Evolutionary conservation across 176 grass and related monocot species (phyloP).

Genomic region (Neostapfia colusana): DNA sequence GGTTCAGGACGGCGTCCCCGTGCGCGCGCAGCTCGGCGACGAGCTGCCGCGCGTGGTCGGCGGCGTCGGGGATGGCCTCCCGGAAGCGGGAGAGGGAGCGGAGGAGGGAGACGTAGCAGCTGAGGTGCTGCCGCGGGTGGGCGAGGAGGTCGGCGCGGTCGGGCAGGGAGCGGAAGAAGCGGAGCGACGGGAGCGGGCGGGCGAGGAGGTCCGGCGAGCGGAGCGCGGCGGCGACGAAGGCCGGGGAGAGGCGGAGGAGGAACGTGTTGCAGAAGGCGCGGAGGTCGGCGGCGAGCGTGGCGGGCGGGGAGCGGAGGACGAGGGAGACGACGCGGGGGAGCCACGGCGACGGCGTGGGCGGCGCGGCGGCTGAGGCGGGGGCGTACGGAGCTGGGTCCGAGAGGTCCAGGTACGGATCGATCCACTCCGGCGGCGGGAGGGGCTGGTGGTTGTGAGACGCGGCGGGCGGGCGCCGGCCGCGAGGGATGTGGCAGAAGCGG

Average conservation of each 20-base stretch:
- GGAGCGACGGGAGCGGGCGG: constrained; percentile 51
- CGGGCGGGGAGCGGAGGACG: constrained; percentile 54
- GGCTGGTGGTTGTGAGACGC: neutral
- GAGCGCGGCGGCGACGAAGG: constrained; percentile 60
- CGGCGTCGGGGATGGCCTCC: neutral
- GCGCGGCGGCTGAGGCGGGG: neutral
- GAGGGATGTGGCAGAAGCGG: constrained; percentile 29
- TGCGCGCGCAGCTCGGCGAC: constrained; percentile 55
- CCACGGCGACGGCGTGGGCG: constrained; percentile 64
- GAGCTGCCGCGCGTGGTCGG: constrained; percentile 39
- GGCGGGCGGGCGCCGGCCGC: neutral
- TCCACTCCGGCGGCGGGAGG: constrained; percentile 58
- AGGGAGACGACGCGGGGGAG: constrained; percentile 66
- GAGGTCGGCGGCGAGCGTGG: constrained; percentile 62
- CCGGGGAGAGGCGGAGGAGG: constrained; percentile 70
- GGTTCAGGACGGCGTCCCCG: constrained; percentile 28
- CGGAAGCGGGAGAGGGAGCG: constrained; percentile 54
- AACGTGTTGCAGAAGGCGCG: constrained; percentile 68
- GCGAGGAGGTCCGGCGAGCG: constrained; percentile 51
- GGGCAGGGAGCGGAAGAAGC: constrained; percentile 65
- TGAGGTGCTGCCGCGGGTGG: constrained; percentile 52
- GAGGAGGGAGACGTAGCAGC: constrained; percentile 68
- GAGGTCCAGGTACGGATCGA: constrained; percentile 63
- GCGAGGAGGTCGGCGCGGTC: constrained; percentile 46
- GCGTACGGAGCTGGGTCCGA: constrained; percentile 51